Base-by-base conservation (phyloP, 495 filamentous ascomycete genomes). In the Aspergillus leporis region DNA sequence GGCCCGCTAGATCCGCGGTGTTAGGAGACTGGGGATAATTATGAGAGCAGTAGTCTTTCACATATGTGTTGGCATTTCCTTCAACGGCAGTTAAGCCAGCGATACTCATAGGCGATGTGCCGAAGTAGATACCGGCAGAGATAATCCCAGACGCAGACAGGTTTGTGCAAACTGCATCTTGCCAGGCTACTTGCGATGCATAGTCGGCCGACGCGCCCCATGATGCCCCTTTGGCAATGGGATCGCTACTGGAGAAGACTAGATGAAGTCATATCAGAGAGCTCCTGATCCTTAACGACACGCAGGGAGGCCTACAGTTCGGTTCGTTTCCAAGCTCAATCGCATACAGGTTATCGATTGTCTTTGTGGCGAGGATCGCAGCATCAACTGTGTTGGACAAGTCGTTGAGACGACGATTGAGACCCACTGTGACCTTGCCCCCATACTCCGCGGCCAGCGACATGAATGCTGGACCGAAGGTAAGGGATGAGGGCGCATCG, bases 241-340 rank as follows among this genome's bases (percentile, higher is more conserved):
- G 81, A 58, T 86, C 67, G 14, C 55, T 66, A 50, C 22, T 22
- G 4, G 45, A 51, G 49, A 60, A 67, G 34, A 65, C 56, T 62
- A n/a, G 2, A 36, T 12, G 9, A 14, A 10, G 9, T 4, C 9
- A 36, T 36, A 36, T 36, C 13, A 36, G 34, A 4, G 2, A 8
- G 34, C 4, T 10, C 13, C 34, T 14, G 13, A 36, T 10, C 5
- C 8, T 9, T 21, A 16, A 12, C 12, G 31, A 10, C 6, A n/a
- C 31, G 12, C 23, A 28, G n/a, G n/a, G 18, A 14, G 45, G 60
- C 78, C 59, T 68, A 83, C 84, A 85, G 62, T 85, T 82, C 0
- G 83, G 83, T 55, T 86, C 83, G 52, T 87, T 87, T 1, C 84
- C 83, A 1, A 87, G 70, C 62, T 87, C 85, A 45, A 87, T 81